Percentiles rank a stretch among this genome's conserved stretches.
Conservation (phyloP, 768 basidiomycete genomes). For the Kondoa malvinella region DNA sequence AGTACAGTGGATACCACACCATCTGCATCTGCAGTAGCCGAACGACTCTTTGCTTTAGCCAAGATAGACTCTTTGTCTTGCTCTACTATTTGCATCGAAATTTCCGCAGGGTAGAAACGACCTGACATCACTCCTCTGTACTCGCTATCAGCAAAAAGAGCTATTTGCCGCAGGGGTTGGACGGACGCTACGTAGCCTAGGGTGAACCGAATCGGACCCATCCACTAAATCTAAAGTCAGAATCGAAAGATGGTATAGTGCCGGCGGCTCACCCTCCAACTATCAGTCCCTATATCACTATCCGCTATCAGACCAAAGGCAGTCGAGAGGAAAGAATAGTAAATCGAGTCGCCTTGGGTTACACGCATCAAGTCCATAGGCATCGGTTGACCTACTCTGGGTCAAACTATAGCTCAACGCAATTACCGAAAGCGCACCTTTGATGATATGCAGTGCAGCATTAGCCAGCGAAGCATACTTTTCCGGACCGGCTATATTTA, state of each 20-base stretch:
- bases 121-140: background rate
- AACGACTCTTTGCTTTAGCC: background rate
- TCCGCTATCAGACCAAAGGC: slow-evolving; percentile 8
- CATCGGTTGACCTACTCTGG: background rate
- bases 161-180: background rate
- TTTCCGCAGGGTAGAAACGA: slow-evolving; percentile 1
- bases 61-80: background rate
- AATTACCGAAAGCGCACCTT: background rate
- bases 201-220: background rate
- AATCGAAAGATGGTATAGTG: background rate
- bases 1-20: too few relatives aligned
- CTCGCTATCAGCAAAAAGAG: background rate
- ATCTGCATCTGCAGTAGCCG: too few relatives aligned
- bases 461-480: background rate
- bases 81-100: background rate
- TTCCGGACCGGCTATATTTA: background rate
- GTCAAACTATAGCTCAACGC: background rate
- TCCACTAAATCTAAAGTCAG: background rate
- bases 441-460: background rate
- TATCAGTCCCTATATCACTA: slow-evolving; percentile 5
- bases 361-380: slow-evolving; percentile 1
- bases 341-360: background rate
- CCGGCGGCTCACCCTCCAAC: background rate
- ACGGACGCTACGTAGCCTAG: slow-evolving; percentile 2
- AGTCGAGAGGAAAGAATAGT: slow-evolving; percentile 1